phyloP scores from a whole-genome alignment of 148 eudicot genomes.

The Dianthus caryophyllus region DNA sequence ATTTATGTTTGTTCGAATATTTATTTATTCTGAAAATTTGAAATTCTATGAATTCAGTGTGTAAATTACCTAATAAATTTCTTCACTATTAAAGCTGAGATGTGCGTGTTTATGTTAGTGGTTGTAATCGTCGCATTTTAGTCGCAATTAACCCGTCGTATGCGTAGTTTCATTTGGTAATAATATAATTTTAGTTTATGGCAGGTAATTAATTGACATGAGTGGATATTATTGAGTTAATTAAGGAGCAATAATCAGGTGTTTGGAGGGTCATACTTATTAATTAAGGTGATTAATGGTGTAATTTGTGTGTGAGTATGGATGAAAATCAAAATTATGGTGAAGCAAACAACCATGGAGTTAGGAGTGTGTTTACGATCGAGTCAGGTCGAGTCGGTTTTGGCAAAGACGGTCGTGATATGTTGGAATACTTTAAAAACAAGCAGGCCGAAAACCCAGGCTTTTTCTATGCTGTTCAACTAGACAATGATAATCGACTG shows the following conservation, averaged over 20 bases:
- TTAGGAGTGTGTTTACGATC: constrained; percentile 38
- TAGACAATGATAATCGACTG: constrained; percentile 80
- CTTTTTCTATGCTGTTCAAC: constrained; percentile 87
- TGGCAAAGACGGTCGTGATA: constrained; percentile 87
- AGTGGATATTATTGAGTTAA: too few species aligned
- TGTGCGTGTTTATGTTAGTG: constrained; percentile 3
- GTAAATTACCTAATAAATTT: neutral
- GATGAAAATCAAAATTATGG: constrained; percentile 34
- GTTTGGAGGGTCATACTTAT: too few species aligned
- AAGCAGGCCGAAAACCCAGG: constrained; percentile 97
- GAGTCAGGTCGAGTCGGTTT: constrained; percentile 39
- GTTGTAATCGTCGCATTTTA: neutral
- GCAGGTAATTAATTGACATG: too few species aligned
- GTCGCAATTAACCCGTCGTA: too few species aligned
- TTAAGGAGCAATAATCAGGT: too few species aligned
- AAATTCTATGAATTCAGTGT: too few species aligned
- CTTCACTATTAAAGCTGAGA: neutral
- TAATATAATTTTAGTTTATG: too few species aligned
- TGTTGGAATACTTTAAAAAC: constrained; percentile 80
- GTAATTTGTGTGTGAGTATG: constrained; percentile 55
- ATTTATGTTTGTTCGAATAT: too few species aligned
- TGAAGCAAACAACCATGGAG: constrained; percentile 39
- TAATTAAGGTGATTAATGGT: constrained; percentile 57
- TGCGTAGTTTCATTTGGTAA: too few species aligned
- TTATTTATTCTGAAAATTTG: too few species aligned